phyloP scores from a whole-genome alignment of 2,329 filamentous ascomycete species.

The Calonectria pseudoturangicola region DNA sequence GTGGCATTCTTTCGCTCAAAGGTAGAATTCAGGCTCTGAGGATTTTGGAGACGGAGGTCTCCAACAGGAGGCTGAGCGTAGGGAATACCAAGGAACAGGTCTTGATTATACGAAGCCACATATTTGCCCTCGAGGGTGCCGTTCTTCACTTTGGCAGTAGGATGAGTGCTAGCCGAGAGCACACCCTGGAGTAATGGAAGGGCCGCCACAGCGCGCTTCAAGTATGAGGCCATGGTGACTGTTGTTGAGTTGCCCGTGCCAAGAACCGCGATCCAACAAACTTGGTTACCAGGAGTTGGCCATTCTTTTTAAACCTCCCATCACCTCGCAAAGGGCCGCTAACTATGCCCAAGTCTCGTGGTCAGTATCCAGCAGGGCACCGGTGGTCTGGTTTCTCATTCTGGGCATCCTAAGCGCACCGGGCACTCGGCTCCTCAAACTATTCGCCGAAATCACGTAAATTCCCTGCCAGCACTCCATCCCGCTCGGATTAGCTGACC shows the following conservation, averaged over 20 bases:
- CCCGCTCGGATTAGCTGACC: not conserved
- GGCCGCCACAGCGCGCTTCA: conserved; percentile 12
- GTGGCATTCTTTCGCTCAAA: conserved; percentile 46
- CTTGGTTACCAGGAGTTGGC: not conserved
- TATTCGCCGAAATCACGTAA: not conserved
- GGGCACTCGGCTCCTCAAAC: not conserved
- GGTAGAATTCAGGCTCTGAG: conserved; percentile 28
- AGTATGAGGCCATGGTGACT: conserved; percentile 25
- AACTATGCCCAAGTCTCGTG: not conserved
- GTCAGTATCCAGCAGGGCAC: not conserved
- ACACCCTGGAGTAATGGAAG: conserved; percentile 25
- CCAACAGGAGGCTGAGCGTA: conserved; percentile 45
- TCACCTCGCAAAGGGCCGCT: not conserved
- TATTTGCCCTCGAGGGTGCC: conserved; percentile 50
- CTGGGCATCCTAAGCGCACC: conserved; percentile 26
- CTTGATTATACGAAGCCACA: conserved; percentile 46
- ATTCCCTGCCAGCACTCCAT: conserved; percentile 1
- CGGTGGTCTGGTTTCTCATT: not conserved
- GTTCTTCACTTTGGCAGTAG: conserved; percentile 47
- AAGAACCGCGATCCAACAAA: not conserved
- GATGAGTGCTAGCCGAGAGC: conserved; percentile 4
- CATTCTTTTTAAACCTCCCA: conserved; percentile 18
- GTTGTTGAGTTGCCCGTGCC: not conserved
- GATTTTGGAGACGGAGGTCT: conserved; percentile 28
- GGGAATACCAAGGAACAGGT: conserved; percentile 49